Conservation (phyloP, 2,329 filamentous ascomycete genomes). For the Pseudopyrenochaeta lycopersici region DNA sequence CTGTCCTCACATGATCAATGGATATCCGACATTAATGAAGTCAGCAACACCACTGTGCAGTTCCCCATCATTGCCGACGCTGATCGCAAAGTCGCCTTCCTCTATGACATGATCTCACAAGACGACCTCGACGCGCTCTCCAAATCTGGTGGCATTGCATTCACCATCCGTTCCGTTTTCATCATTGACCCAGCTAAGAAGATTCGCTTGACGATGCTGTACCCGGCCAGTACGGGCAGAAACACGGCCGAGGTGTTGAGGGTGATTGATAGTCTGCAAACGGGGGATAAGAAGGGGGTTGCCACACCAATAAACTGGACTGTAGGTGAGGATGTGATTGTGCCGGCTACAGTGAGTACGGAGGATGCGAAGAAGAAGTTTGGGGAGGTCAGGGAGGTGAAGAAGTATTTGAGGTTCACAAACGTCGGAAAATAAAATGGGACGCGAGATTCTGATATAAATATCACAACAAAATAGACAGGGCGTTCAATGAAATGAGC, state of each 20-base stretch:
- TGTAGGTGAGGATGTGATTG: slow-evolving; percentile 89
- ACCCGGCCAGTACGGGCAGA: slow-evolving; percentile 85
- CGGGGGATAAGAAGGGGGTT: slow-evolving; percentile 85
- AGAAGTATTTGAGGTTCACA: slow-evolving; percentile 78
- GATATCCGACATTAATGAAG: slow-evolving; percentile 77
- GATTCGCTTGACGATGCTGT: slow-evolving; percentile 90
- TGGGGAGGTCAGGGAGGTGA: slow-evolving; percentile 72
- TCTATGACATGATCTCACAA: slow-evolving; percentile 62
- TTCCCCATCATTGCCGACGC: slow-evolving; percentile 62
- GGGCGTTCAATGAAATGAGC: background rate
- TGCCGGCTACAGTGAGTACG: slow-evolving; percentile 82
- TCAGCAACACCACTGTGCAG: slow-evolving; percentile 53
- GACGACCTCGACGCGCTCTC: slow-evolving; percentile 66
- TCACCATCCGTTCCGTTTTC: slow-evolving; percentile 95
- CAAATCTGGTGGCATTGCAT: slow-evolving; percentile 70
- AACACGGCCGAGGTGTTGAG: slow-evolving; percentile 67
- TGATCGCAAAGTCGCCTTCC: slow-evolving; percentile 57
- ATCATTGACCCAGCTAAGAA: slow-evolving; percentile 94
- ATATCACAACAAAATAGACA: no score
- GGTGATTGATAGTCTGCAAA: slow-evolving; percentile 67
- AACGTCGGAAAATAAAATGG: slow-evolving; percentile 50
- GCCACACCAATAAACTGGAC: slow-evolving; percentile 93
- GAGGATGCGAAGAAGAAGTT: slow-evolving; percentile 89
- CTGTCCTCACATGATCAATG: slow-evolving; percentile 84
- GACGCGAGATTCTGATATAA: background rate